Evolutionary conservation across 306 rosid species (phyloP).

Genomic region (Begonia loranthoides): DNA sequence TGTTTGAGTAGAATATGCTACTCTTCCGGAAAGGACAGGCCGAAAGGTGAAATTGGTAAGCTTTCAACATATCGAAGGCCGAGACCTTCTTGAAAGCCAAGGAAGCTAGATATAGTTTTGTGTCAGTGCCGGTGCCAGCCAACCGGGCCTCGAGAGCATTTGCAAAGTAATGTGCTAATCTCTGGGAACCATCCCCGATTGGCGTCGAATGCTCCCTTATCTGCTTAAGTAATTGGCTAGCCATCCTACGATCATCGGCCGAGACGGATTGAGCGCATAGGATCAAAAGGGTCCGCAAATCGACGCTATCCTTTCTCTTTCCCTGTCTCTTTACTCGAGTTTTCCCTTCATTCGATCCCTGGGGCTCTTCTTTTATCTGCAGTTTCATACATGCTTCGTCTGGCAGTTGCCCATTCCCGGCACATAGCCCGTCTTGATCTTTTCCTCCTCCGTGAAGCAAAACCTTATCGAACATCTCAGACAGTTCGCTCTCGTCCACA

Average conservation of each 20-base stretch:
- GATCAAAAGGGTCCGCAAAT: constrained; percentile 12
- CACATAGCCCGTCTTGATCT: constrained; percentile 20
- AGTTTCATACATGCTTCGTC: constrained; percentile 5
- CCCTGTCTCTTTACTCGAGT: constrained; percentile 10
- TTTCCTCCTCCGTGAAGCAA: constrained; percentile 28
- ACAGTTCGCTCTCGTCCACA: constrained; percentile 33
- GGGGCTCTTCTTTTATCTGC: constrained; percentile 8
- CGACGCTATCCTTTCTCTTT: constrained; percentile 11
- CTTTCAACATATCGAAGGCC: constrained; percentile 11
- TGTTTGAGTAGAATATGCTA: constrained; percentile 4
- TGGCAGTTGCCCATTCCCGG: constrained; percentile 5
- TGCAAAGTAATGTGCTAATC: constrained; percentile 13
- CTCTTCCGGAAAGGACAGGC: constrained; percentile 9
- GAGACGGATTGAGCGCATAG: constrained; percentile 17
- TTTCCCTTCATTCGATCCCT: constrained; percentile 5
- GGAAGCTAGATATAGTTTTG: constrained; percentile 4
- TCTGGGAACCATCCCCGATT: constrained; percentile 12
- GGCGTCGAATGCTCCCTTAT: constrained; percentile 10
- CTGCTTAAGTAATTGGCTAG: constrained; percentile 8
- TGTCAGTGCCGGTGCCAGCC: constrained; percentile 12
- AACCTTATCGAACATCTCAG: constrained; percentile 38
- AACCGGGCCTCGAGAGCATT: constrained; percentile 15
- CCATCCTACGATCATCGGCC: constrained; percentile 4
- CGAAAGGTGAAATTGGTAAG: constrained; percentile 10
- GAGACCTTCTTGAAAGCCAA: constrained; percentile 3